Conservation (phyloP, 2,329 filamentous ascomycete species). For the Colletotrichum neosansevieriae region DNA sequence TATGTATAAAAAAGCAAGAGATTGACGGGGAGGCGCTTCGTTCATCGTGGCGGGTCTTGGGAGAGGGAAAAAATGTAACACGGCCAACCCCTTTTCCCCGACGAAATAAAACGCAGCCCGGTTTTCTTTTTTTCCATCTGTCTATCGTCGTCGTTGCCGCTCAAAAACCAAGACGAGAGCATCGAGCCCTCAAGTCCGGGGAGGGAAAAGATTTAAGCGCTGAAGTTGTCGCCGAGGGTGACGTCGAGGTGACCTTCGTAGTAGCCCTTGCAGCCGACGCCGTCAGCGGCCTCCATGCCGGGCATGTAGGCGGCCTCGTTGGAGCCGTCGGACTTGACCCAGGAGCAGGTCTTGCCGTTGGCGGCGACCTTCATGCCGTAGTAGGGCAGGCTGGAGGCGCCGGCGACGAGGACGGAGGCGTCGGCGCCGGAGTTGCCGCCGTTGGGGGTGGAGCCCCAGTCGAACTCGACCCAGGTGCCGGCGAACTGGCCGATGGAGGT, state of each 20-base stretch:
- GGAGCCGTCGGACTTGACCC: constrained; percentile 50
- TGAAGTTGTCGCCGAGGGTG: constrained; percentile 48
- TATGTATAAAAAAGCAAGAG: constrained; percentile 7
- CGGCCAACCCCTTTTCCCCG: constrained; percentile 15
- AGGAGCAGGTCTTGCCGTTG: constrained; percentile 56
- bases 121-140: background rate
- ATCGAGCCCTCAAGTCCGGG: no score
- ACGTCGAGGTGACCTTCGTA: constrained; percentile 47
- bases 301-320: constrained; percentile 52
- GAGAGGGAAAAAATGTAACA: background rate
- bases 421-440: constrained; percentile 63
- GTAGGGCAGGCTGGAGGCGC: constrained; percentile 47
- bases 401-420: constrained; percentile 61
- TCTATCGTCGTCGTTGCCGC: background rate
- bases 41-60: constrained; percentile 24
- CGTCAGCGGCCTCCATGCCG: constrained; percentile 53
- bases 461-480: constrained; percentile 63
- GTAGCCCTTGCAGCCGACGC: constrained; percentile 55
- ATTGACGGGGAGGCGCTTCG: constrained; percentile 14
- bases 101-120: constrained; percentile 19
- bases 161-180: background rate
- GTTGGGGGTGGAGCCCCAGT: constrained; percentile 61
- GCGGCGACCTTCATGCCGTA: constrained; percentile 54
- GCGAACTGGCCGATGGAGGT: constrained; percentile 57
- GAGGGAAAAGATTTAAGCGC: background rate